A percentile compares a stretch with the other conserved stretches of the same genome.
Evolutionary conservation across 73 alveolate species (phyloP).

Genomic region (Paramecium bursaria): DNA sequence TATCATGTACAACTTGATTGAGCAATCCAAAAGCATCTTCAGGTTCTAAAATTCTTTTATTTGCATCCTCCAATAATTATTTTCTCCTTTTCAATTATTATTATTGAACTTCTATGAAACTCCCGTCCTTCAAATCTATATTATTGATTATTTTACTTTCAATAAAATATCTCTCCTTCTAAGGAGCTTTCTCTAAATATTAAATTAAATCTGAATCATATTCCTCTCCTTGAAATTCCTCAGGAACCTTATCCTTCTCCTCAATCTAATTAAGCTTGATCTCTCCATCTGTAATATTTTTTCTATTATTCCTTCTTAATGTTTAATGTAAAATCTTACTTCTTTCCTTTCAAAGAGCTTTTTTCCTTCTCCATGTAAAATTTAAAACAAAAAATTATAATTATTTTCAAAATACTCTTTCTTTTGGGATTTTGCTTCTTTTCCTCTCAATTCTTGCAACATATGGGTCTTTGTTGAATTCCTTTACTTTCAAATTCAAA

Average conservation of each 20-base stretch:
- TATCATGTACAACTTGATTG: slow-evolving; percentile 31
- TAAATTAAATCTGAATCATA: slow-evolving; percentile 2
- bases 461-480: slow-evolving; percentile 26
- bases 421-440: too few relatives aligned
- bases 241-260: slow-evolving; percentile 33
- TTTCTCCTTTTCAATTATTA: slow-evolving; percentile 33
- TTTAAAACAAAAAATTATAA: too few relatives aligned
- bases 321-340: neutral
- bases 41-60: neutral
- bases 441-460: neutral
- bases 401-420: too few relatives aligned
- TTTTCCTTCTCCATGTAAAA: too few relatives aligned
- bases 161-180: neutral
- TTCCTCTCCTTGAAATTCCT: slow-evolving; percentile 25
- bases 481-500: slow-evolving; percentile 31
- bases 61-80: slow-evolving; percentile 43
- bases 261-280: slow-evolving; percentile 49
- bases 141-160: slow-evolving; percentile 1
- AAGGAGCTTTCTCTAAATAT: slow-evolving; percentile 13
- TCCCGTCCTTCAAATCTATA: slow-evolving; percentile 36
- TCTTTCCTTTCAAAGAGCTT: too few relatives aligned
- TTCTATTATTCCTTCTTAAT: slow-evolving; percentile 9
- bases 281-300: slow-evolving; percentile 57
- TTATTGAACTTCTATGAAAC: slow-evolving; percentile 27
- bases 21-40: slow-evolving; percentile 18